Conservation (phyloP, 331 rosid genomes). For the Cydonia oblonga region DNA sequence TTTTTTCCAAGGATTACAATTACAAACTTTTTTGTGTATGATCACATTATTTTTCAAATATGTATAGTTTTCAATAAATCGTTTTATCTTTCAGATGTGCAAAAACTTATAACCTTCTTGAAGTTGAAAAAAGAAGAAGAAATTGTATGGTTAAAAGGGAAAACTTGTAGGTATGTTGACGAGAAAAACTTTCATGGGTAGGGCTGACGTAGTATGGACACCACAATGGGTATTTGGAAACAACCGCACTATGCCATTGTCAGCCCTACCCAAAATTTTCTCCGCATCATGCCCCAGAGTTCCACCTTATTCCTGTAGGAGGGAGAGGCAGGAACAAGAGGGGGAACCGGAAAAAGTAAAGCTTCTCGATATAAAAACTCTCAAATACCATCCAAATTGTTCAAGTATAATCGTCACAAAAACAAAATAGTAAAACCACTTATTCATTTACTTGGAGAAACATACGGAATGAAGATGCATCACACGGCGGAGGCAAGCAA, state of each 20-base stretch:
- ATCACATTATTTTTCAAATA: background rate
- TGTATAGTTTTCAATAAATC: background rate
- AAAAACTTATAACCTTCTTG: background rate
- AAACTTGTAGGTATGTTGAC: background rate
- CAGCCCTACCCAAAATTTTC: background rate
- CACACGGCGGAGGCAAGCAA: background rate
- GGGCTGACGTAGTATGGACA: background rate
- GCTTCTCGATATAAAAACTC: background rate
- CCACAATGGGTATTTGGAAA: background rate
- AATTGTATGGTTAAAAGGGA: no score
- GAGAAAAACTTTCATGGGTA: background rate
- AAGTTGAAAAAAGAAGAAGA: no score
- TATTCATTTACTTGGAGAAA: slow-evolving; percentile 1
- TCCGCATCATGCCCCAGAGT: background rate
- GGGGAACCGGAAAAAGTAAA: background rate
- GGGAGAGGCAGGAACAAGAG: background rate
- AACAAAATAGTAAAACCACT: background rate
- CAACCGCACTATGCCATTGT: background rate
- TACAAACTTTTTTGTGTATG: background rate
- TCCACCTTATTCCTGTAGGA: background rate
- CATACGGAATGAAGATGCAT: background rate
- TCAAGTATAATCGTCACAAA: background rate
- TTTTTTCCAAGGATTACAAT: background rate
- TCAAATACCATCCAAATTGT: background rate
- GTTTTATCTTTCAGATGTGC: background rate